Conservation (phyloP, 1,139 yeast genomes). For the Kodamaea suecica region DNA sequence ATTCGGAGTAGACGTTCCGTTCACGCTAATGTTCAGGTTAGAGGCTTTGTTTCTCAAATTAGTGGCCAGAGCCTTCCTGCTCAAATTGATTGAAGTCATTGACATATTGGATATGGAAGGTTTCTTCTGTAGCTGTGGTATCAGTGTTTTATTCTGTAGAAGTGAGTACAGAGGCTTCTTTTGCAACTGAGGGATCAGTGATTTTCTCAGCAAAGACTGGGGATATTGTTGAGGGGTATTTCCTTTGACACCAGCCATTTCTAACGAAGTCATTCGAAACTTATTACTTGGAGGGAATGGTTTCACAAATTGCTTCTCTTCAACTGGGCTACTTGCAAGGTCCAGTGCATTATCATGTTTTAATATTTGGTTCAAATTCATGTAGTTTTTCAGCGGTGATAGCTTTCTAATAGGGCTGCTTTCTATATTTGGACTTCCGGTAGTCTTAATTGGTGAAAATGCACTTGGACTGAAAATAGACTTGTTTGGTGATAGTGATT, state of each 20-base stretch:
- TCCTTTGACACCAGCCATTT: conserved; percentile 34
- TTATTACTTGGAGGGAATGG: conserved; percentile 28
- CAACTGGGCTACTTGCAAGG: conserved; percentile 16
- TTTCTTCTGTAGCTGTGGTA: conserved; percentile 14
- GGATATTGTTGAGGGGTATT: conserved; percentile 1
- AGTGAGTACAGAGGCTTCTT: conserved; percentile 20
- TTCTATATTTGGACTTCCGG: not conserved
- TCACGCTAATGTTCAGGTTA: conserved; percentile 3
- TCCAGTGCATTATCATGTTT: conserved; percentile 9
- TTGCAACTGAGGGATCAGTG: conserved; percentile 15
- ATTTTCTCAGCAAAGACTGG: conserved; percentile 2
- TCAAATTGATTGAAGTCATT: conserved; percentile 14
- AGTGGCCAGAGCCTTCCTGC: conserved; percentile 8
- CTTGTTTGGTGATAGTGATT: conserved; percentile 1
- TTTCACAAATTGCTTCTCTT: conserved; percentile 21
- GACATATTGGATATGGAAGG: conserved; percentile 17
- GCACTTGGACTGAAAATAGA: conserved; percentile 1
- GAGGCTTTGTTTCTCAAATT: not conserved
- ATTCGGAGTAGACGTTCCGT: conserved; percentile 3
- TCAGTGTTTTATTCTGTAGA: conserved; percentile 15
- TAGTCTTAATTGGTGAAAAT: conserved; percentile 3
- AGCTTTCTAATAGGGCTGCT: conserved; percentile 23
- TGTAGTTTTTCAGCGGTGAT: conserved; percentile 41
- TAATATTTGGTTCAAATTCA: conserved; percentile 36
- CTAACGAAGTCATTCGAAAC: conserved; percentile 29